Conservation (phyloP, 331 rosid species). For the Stylosanthes scabra region DNA sequence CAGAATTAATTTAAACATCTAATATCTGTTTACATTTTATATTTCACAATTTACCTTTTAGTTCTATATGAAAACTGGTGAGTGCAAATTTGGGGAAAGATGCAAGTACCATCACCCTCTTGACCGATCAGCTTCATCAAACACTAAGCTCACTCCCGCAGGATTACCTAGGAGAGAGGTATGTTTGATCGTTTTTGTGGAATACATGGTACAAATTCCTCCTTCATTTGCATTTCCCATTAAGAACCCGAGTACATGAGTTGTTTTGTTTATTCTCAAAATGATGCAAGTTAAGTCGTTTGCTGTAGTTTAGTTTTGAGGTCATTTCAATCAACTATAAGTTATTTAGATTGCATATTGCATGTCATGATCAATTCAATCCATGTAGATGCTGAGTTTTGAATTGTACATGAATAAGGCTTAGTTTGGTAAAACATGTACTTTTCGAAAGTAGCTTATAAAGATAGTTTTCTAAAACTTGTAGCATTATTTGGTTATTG, state of each 20-base stretch:
- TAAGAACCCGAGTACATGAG: not conserved
- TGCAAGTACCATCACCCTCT: constrained; percentile 93
- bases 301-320: not conserved
- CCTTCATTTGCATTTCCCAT: constrained; percentile 15
- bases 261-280: not conserved
- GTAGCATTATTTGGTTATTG: too few species aligned
- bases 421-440: too few species aligned
- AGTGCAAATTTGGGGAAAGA: constrained; percentile 80
- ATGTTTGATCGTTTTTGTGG: constrained; percentile 22
- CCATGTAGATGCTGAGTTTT: constrained; percentile 25
- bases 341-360: constrained; percentile 10
- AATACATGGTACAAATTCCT: constrained; percentile 8
- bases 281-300: constrained; percentile 14
- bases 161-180: constrained; percentile 99
- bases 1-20: too few species aligned
- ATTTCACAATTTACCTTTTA: constrained; percentile 37
- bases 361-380: constrained; percentile 7
- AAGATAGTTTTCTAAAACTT: too few species aligned
- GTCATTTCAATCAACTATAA: constrained; percentile 11
- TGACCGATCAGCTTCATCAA: constrained; percentile 75
- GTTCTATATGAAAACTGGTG: constrained; percentile 97
- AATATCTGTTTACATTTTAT: not conserved
- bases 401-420: not conserved
- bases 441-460: too few species aligned
- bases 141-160: constrained; percentile 80